Evolutionary conservation across 805 yeast genomes (phyloP), one percentile per base, ranked within the genome.

Genomic region (Metschnikowia anglica): DNA sequence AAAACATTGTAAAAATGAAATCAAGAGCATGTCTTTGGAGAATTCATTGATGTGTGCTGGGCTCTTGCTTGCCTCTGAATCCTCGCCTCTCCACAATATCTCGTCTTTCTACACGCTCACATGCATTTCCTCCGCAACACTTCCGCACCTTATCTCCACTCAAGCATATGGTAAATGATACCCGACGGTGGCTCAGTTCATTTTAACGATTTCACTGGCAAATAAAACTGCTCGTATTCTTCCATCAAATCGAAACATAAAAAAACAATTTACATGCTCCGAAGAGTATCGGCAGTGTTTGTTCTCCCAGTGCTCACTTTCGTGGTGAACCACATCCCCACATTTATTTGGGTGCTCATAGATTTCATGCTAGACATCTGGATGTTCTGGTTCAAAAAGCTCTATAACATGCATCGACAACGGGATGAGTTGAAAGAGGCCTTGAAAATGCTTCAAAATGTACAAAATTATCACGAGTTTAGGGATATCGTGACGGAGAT

Each of bases 401-500:
- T 70, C 5, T 60, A 63, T 48, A 58, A 55, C 11, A 44, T 72
- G 34, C 62, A 70, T 41, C 58, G 61, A 28, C 52, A 68, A 21
- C 66, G 72, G 49, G 73, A 70, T 51, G 74, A 78, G 10, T 55
- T 74, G 13, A 66, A 73, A 44, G 75, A 73, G 36, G 75, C 74
- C 10, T 68, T 76, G 35, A 73, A 73, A 48, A 69, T 71, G 46
- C 59, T 81, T 28, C 74, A 74, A 15, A 65, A 64, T 16, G 83
- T 84, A 15, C 67, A 72, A 32, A 73, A 76, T 15, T 86, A 80
- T 59, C 78, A 74, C 29, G 91, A 86, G 44, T 91, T 95, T 91
- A 81, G 75, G 48, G 65, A 62, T 16, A 72, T 77, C 0, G 73
- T 71, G 29, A 51, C 63, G 28, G 74, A 79, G 30, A 81, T 79